A percentile compares a stretch with the other conserved stretches of the same genome.
Conservation (phyloP, 306 rosid genomes). For the Astragalus glycyphyllos region DNA sequence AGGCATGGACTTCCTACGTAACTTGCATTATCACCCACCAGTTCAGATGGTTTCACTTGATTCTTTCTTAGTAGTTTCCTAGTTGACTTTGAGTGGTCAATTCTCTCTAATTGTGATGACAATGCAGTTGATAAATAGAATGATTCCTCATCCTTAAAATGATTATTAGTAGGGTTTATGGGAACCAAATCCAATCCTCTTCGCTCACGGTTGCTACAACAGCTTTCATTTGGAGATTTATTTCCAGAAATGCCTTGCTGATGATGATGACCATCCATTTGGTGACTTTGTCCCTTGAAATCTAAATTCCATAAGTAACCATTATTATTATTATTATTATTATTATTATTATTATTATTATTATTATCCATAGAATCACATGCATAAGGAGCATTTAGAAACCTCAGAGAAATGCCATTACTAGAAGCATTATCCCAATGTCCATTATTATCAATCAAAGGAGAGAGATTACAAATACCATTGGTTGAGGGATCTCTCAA, state of each 20-base stretch:
- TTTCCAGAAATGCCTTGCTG: constrained; percentile 38
- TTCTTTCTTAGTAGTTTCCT: no score
- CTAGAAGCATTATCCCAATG: constrained; percentile 70
- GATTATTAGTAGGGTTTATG: constrained; percentile 44
- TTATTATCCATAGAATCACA: constrained; percentile 49
- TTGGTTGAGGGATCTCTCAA: constrained; percentile 89
- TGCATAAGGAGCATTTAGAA: constrained; percentile 53
- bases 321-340: no score
- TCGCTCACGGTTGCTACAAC: constrained; percentile 50
- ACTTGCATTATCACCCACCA: no score
- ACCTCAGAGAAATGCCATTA: constrained; percentile 64
- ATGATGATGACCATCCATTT: no score
- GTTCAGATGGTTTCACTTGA: no score
- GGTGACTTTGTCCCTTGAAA: no score
- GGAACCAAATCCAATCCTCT: constrained; percentile 52
- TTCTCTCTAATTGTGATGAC: constrained; percentile 50
- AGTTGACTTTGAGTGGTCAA: constrained; percentile 40
- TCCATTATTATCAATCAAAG: constrained; percentile 64
- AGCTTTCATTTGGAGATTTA: constrained; percentile 54
- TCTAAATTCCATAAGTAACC: constrained; percentile 44
- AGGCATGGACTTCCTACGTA: no score
- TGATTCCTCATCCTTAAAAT: constrained; percentile 55
- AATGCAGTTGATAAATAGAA: constrained; percentile 40
- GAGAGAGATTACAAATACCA: constrained; percentile 66
- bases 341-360: no score